phyloP scores from a whole-genome alignment of 768 basidiomycete genomes.

The Tylopilus vinaceipallidus region DNA sequence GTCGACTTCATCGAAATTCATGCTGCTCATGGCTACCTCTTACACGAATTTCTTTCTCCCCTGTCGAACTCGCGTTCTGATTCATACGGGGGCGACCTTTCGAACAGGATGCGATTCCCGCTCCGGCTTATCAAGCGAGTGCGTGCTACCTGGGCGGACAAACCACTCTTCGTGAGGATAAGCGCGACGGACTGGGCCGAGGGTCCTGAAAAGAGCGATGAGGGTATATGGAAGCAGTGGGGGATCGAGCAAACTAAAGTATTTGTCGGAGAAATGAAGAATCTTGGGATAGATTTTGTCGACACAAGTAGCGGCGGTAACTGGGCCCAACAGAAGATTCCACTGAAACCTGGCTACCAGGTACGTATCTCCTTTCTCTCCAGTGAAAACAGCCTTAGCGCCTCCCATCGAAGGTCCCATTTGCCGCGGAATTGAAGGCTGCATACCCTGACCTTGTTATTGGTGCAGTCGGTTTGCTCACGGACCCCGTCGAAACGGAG shows the following conservation, averaged over 20 bases:
- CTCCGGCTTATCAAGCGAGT: conserved; percentile 53
- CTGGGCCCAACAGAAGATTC: conserved; percentile 58
- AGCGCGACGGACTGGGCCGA: conserved; percentile 68
- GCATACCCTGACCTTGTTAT: conserved; percentile 53
- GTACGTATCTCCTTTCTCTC: conserved; percentile 27
- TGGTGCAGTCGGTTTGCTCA: conserved; percentile 73
- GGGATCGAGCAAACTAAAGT: conserved; percentile 74
- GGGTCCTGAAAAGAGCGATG: conserved; percentile 48
- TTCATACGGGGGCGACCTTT: conserved; percentile 67
- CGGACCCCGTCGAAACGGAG: conserved; percentile 56
- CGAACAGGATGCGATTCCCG: conserved; percentile 70
- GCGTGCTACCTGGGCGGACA: conserved; percentile 56
- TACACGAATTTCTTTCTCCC: conserved; percentile 69
- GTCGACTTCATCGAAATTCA: conserved; percentile 76
- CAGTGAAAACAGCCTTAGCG: background rate
- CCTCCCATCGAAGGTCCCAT: conserved; percentile 48
- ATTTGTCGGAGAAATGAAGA: conserved; percentile 52
- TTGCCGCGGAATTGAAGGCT: conserved; percentile 64
- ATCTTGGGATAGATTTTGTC: conserved; percentile 72
- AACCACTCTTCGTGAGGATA: conserved; percentile 71
- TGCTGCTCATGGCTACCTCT: conserved; percentile 62
- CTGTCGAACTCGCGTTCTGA: conserved; percentile 73
- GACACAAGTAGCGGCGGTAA: conserved; percentile 72
- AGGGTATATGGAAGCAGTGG: conserved; percentile 65
- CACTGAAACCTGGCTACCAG: conserved; percentile 56